phyloP scores from a whole-genome alignment of 768 basidiomycete species.

The Lenzites betulinus region DNA sequence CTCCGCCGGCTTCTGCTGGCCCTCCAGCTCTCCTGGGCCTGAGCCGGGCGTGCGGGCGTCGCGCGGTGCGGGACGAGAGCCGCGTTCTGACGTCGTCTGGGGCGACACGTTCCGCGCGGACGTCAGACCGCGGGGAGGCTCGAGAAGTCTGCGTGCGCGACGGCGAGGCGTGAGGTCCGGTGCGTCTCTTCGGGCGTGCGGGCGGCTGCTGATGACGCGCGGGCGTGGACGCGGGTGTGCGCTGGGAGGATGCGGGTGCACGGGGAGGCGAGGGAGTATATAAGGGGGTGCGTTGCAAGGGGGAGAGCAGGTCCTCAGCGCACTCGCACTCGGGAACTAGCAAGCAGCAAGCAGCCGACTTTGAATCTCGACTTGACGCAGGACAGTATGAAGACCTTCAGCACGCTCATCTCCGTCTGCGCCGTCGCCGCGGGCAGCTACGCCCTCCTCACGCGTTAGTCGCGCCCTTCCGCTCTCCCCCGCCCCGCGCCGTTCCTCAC shows the following conservation, averaged over 20 bases:
- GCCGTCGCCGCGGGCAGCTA: slow-evolving; percentile 8
- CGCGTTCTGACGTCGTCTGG: background rate
- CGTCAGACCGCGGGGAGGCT: too few relatives aligned
- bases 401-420: slow-evolving; percentile 12
- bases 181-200: background rate
- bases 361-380: too few relatives aligned
- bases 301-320: background rate
- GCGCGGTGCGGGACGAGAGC: background rate
- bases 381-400: slow-evolving; percentile 10
- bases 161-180: background rate
- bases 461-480: background rate
- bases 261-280: too few relatives aligned
- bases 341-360: background rate
- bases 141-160: too few relatives aligned
- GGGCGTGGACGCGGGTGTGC: background rate
- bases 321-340: background rate
- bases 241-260: background rate
- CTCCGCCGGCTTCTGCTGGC: background rate
- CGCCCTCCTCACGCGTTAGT: slow-evolving; percentile 10
- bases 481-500: background rate
- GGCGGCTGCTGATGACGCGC: background rate
- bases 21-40: background rate
- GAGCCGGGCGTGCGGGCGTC: background rate
- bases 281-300: background rate
- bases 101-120: background rate